A percentile compares a stretch with the other conserved stretches of the same genome.
Conservation (phyloP, 1,284 basidiomycete genomes). For the Nidula niveotomentosa region DNA sequence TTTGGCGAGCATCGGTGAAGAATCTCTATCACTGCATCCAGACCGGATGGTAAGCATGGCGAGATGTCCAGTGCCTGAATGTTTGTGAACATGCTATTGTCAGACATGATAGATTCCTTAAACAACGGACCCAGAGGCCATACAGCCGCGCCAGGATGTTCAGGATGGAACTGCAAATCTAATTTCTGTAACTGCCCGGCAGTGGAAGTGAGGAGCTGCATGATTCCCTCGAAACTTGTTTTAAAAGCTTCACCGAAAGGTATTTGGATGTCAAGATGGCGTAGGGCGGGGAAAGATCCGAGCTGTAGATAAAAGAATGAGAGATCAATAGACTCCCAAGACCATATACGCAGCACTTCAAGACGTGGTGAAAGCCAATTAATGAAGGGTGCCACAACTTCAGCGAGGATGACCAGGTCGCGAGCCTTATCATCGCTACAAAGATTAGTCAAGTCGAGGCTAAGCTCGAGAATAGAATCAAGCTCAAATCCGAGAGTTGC, state of each 20-base stretch:
- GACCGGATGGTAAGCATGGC: slow-evolving; percentile 27
- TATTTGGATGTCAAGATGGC: slow-evolving; percentile 30
- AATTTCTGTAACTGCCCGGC: slow-evolving; percentile 28
- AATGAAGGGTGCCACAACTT: slow-evolving; percentile 34
- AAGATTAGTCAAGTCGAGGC: slow-evolving; percentile 31
- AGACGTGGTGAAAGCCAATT: slow-evolving; percentile 29
- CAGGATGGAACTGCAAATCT: slow-evolving; percentile 35
- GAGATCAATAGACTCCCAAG: slow-evolving; percentile 34
- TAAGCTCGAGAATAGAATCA: slow-evolving; percentile 27
- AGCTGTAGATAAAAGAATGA: slow-evolving; percentile 31
- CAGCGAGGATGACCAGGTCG: slow-evolving; percentile 20
- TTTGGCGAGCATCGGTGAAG: slow-evolving; percentile 26
- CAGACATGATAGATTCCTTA: slow-evolving; percentile 18
- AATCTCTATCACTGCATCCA: slow-evolving; percentile 27
- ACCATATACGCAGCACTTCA: slow-evolving; percentile 29
- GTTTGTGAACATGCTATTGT: slow-evolving; percentile 21
- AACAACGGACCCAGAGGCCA: slow-evolving; percentile 29
- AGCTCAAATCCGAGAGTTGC: slow-evolving; percentile 7
- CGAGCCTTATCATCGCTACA: slow-evolving; percentile 1
- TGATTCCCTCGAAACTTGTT: slow-evolving; percentile 30
- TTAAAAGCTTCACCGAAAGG: slow-evolving; percentile 37
- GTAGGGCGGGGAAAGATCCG: slow-evolving; percentile 27
- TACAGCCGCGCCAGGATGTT: slow-evolving; percentile 25
- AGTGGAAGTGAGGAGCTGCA: slow-evolving; percentile 24
- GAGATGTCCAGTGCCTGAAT: slow-evolving; percentile 35